Base-by-base conservation (phyloP, 768 basidiomycete genomes). In the Neoboletus subvelutipes region DNA sequence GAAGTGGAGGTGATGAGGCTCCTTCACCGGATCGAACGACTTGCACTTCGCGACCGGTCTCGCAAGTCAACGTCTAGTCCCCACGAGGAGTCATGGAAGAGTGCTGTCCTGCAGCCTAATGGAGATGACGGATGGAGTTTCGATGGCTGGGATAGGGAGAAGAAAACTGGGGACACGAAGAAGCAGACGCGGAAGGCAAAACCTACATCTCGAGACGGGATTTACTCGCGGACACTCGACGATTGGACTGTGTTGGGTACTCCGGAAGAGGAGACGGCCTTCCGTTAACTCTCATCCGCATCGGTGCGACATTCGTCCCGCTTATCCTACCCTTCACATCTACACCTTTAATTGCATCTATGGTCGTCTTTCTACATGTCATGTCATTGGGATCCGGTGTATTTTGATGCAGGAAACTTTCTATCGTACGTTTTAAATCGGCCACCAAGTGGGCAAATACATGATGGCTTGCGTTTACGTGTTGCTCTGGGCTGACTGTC, bases 1-100 rank as follows among this genome's bases (percentile, higher is more conserved):
- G 76, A 76, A 20, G 76, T 70, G n/a, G 81, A 83, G 57, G 79
- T 81, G 20, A 81, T 82, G 77, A 68, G 66, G 9, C 71, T 84
- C 40, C 59, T 89, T 29, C 66, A 71, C 18, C 76, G 76, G 45
- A 82, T 89, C 36, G 86, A 88, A 64, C 70, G 60, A 45, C 67
- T 79, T 15, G 68, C 63, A 5, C 67, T 72, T 7, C 70, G 67
- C 51, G 66, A 65, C 2, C 60, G 60, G 47, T 45, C 60, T 28
- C 59, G 64, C 8, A 66, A 63, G 45, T 26, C 40, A 10, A 48
- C 48, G 47, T 45, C 54, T 0, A 58, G 54, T 26, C 55, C 64
- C 1, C 58, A 64, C 34, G 67, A 53, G 49, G 62, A 64, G 53
- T 45, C 67, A 7, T 87, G 85, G 86, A 85, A 83, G 61, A 62